A percentile compares a stretch with the other conserved stretches of the same genome.
Evolutionary conservation across 2,329 filamentous ascomycete genomes (phyloP).

Genomic region (Arthrocladium fulminans): DNA sequence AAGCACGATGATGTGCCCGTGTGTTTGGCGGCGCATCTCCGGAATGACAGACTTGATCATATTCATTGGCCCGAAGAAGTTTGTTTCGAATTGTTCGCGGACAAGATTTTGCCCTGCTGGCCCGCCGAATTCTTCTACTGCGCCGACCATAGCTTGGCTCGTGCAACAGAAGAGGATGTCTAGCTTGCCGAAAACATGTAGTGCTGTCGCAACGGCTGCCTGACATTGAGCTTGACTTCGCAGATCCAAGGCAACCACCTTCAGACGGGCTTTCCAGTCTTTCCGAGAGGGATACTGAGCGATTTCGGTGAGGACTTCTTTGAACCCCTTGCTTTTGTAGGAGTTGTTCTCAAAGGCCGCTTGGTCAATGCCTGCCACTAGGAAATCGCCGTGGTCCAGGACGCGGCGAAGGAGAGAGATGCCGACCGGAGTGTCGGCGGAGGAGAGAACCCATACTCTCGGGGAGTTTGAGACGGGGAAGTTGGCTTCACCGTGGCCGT

Average conservation of each 20-base stretch:
- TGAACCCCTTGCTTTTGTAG: conserved; percentile 67
- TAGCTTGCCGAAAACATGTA: conserved; percentile 73
- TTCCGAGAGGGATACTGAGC: conserved; percentile 41
- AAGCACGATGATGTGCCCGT: conserved; percentile 81
- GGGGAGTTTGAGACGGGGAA: conserved; percentile 58
- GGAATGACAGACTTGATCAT: conserved; percentile 85
- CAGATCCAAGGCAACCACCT: conserved; percentile 51
- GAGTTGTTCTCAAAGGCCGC: conserved; percentile 66
- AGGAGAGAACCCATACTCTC: conserved; percentile 87
- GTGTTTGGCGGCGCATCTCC: conserved; percentile 66
- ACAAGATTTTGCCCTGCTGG: conserved; percentile 67
- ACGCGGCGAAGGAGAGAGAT: conserved; percentile 73
- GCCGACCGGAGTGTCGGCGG: conserved; percentile 73
- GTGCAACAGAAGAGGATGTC: conserved; percentile 88
- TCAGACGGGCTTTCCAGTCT: conserved; percentile 72
- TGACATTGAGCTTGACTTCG: conserved; percentile 45
- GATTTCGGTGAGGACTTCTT: conserved; percentile 60
- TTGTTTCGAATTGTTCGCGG: conserved; percentile 83
- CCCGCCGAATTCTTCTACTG: conserved; percentile 79
- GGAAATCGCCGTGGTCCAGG: conserved; percentile 83
- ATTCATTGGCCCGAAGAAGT: conserved; percentile 94
- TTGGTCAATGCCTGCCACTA: conserved; percentile 73
- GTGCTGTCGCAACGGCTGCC: conserved; percentile 76
- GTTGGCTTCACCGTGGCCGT: conserved; percentile 1
- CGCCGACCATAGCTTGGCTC: conserved; percentile 80